These are phyloP conservation scores for Coleophoma cylindrospora DNA, from an alignment of 2,329 filamentous ascomycete species.

Conservation along the genomic window DNA sequence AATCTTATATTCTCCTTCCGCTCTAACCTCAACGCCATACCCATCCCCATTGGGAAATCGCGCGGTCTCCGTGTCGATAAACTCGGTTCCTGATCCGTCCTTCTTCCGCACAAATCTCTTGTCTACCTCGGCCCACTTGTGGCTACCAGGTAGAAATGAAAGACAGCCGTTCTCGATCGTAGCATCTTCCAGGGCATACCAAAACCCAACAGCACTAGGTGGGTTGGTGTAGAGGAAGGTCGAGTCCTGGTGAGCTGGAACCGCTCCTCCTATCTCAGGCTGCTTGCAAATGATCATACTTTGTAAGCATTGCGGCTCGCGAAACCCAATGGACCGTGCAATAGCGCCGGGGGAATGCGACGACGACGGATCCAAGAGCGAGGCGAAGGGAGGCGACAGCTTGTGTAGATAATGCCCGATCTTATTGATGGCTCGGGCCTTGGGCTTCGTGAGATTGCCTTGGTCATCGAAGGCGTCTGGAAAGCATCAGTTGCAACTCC, in stretches of 20 bases:
- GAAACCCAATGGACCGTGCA: slow-evolving; percentile 39
- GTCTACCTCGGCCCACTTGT: slow-evolving; percentile 65
- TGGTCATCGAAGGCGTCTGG: slow-evolving; percentile 68
- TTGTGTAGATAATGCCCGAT: slow-evolving; percentile 75
- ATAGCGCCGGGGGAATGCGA: slow-evolving; percentile 27
- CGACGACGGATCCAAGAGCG: slow-evolving; percentile 40
- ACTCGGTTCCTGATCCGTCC: slow-evolving; percentile 55
- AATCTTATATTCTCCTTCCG: slow-evolving; percentile 61
- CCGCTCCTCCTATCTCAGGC: slow-evolving; percentile 88
- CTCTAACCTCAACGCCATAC: slow-evolving; percentile 38
- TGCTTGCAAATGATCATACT: slow-evolving; percentile 99
- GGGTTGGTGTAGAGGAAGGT: slow-evolving; percentile 89
- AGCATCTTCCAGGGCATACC: slow-evolving; percentile 95
- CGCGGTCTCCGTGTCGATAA: slow-evolving; percentile 63
- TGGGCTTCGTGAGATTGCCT: slow-evolving; percentile 69
- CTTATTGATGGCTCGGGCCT: slow-evolving; percentile 83
- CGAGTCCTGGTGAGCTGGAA: slow-evolving; percentile 87
- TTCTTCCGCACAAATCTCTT: slow-evolving; percentile 69
- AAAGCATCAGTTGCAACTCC: neutral
- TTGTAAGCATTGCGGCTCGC: slow-evolving; percentile 63
- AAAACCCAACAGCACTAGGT: slow-evolving; percentile 88
- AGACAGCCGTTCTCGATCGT: slow-evolving; percentile 83
- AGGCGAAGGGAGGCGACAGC: slow-evolving; percentile 61
- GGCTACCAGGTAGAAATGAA: slow-evolving; percentile 79
- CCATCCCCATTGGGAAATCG: slow-evolving; percentile 53